Base-by-base conservation (phyloP, 2,329 filamentous ascomycete species). In the Ophiostoma sp. region DNA sequence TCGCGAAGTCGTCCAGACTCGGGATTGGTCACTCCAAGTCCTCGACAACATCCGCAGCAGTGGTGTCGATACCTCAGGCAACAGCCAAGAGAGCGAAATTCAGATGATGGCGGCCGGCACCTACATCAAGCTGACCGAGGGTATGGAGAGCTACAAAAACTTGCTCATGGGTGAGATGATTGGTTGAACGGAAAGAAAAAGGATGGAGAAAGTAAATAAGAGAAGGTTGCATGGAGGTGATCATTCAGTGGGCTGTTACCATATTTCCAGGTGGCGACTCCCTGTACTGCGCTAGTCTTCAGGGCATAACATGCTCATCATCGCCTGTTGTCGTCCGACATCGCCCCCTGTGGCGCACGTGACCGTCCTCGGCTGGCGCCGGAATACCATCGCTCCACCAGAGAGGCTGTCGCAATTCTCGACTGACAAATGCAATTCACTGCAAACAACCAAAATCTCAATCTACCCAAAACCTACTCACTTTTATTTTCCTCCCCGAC, bases 91-190 rank as follows among this genome's bases (percentile, higher is more conserved):
- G 80, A 93, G 92, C 74, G 90, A 92, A 75, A 89, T 95, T 42
- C 92, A 94, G 83, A 93, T 90, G 83, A 79, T 96, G 78, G 91
- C 93, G 4, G 93, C 93, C 0, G 92, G 91, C 0, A 90, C 94
- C 69, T 81, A 97, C 77, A 88, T 98, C 45, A 91, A 91, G 79
- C 85, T 94, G 77, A 88, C 91, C 64, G 95, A 98, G 81, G 90
- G 93, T 9, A 90, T 95, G 76, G 93, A 97, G 79, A 92, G 90
- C 81, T 94, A 94, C 79, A 92, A 95, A 81, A 88, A 90, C 73
- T 81, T 93, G 73, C 81, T 97, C 78, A 88, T 96, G 84, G 94
- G 94, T 1, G 88, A 93, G 75, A 81, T 89, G 83, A 84, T 89
- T 73, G 79, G 79, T 12, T 80, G 69, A 73, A 11, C 8, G 6